Evolutionary conservation across 2,329 filamentous ascomycete genomes (phyloP).

Genomic region (Diatrype stigma): DNA sequence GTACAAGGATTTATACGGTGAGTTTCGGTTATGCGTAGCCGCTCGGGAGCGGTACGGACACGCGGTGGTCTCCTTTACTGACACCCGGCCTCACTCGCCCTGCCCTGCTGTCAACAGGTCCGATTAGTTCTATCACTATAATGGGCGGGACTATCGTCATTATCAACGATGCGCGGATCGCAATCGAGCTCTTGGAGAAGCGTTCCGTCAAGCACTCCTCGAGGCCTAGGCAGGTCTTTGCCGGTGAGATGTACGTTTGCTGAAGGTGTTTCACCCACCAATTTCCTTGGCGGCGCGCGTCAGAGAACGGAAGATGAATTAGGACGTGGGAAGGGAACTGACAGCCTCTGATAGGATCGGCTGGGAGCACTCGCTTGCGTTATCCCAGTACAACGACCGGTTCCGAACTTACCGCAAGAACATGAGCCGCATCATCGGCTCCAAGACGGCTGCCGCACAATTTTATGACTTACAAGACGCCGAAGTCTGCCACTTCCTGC

Average conservation of each 20-base stretch:
- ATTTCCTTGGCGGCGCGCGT: too few relatives aligned
- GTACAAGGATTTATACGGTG: conserved; percentile 35
- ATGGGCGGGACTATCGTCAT: conserved; percentile 38
- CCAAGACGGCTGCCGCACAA: conserved; percentile 32
- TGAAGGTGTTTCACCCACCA: too few relatives aligned
- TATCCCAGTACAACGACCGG: conserved; percentile 31
- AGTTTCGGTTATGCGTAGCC: too few relatives aligned
- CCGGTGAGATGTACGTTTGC: conserved; percentile 31
- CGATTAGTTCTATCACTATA: conserved; percentile 36
- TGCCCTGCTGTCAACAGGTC: conserved; percentile 7
- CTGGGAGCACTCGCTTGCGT: conserved; percentile 32
- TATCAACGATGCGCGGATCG: conserved; percentile 32
- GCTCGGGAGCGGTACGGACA: too few relatives aligned
- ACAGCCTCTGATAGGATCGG: conserved; percentile 22
- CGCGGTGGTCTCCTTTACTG: too few relatives aligned
- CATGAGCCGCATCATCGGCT: conserved; percentile 40
- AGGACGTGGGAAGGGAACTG: not conserved
- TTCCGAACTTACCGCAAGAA: conserved; percentile 41
- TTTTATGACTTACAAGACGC: conserved; percentile 39
- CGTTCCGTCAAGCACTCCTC: conserved; percentile 31
- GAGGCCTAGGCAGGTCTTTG: conserved; percentile 28
- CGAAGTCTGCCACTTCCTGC: conserved; percentile 40
- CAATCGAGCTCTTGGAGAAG: conserved; percentile 34
- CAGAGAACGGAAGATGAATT: not conserved
- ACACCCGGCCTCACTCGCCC: not conserved